phyloP scores from a whole-genome alignment of 2,329 filamentous ascomycete species.

The Akanthomyces muscarius region DNA sequence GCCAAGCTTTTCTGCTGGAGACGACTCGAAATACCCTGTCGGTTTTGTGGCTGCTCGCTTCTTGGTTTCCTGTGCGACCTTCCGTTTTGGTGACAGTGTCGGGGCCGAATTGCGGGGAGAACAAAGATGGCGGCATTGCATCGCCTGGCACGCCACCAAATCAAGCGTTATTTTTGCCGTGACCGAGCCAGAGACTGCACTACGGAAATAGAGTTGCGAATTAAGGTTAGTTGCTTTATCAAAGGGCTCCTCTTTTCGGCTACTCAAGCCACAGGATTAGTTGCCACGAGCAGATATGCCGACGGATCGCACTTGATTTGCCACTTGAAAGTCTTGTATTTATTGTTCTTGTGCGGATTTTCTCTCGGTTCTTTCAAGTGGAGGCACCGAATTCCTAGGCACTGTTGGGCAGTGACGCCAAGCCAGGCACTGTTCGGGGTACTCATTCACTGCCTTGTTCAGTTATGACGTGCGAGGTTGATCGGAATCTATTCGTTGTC shows the following conservation, averaged over 20 bases:
- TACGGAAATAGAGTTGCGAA: background rate
- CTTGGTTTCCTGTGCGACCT: background rate
- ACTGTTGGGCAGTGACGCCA: no score
- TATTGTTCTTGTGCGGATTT: no score
- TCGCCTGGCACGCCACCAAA: background rate
- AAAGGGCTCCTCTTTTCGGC: background rate
- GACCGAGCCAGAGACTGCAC: no score
- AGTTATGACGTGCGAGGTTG: no score
- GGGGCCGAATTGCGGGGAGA: background rate
- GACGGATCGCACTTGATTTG: background rate
- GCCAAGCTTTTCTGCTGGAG: background rate
- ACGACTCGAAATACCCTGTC: background rate
- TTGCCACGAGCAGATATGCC: background rate
- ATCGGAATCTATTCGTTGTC: no score
- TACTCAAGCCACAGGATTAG: background rate
- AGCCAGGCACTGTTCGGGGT: no score
- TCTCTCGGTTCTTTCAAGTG: no score
- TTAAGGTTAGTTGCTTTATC: background rate
- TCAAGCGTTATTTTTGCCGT: background rate
- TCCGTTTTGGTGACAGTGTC: background rate
- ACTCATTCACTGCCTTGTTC: no score
- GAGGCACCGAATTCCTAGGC: no score
- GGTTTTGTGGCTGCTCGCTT: background rate
- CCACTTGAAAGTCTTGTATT: background rate
- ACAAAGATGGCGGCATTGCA: background rate